Percentiles rank a stretch among this genome's conserved stretches.
Evolutionary conservation across 805 yeast genomes (phyloP).

Genomic region (Torulaspora indica): DNA sequence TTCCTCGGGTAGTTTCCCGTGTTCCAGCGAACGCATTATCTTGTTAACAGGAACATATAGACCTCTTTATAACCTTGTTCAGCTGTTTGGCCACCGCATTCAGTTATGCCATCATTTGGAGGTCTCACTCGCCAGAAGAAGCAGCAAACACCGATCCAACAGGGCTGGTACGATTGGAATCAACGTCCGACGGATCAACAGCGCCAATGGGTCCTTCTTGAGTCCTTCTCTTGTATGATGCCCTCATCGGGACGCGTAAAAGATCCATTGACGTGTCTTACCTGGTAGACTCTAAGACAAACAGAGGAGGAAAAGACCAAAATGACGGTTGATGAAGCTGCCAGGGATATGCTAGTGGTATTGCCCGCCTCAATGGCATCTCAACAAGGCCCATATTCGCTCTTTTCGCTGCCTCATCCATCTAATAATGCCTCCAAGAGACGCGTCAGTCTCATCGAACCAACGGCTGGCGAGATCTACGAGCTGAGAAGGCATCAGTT

Average conservation of each 20-base stretch:
- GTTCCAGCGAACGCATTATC: not conserved
- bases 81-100: too few species aligned
- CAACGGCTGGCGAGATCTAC: slow-evolving; percentile 13
- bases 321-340: slow-evolving; percentile 5
- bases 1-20: not conserved
- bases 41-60: too few species aligned
- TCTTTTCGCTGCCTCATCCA: slow-evolving; percentile 31
- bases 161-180: not conserved
- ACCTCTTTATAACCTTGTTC: too few species aligned
- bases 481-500: slow-evolving; percentile 24
- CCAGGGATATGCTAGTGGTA: slow-evolving; percentile 6
- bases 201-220: not conserved
- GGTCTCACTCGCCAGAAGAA: not conserved
- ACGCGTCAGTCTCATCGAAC: slow-evolving; percentile 16
- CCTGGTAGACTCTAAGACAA: not conserved
- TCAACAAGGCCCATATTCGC: slow-evolving; percentile 1
- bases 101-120: not conserved
- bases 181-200: not conserved
- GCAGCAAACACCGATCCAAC: too few species aligned
- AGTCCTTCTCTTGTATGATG: not conserved
- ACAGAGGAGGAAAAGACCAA: not conserved
- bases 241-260: not conserved
- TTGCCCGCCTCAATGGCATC: slow-evolving; percentile 8
- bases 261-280: not conserved
- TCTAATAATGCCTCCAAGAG: slow-evolving; percentile 24